Conservation (phyloP, 139 green algal species). For the Coelastrella sp. region DNA sequence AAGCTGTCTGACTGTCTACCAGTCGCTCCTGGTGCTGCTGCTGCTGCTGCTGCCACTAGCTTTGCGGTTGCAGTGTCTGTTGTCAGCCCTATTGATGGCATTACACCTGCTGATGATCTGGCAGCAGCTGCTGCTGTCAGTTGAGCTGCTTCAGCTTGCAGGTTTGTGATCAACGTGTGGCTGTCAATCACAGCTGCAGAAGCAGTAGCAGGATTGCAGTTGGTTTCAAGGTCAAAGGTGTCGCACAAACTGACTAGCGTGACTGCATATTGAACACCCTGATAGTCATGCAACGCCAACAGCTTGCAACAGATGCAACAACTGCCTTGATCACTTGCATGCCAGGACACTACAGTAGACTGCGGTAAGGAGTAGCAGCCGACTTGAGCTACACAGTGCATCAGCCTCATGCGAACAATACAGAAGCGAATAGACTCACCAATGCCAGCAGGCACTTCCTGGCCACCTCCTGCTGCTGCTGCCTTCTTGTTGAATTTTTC, state of each 20-base stretch:
- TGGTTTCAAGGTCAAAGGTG: background rate
- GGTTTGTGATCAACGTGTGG: background rate
- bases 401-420: too few relatives aligned
- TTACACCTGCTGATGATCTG: background rate
- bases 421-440: background rate
- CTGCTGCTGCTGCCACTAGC: background rate
- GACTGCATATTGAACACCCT: background rate
- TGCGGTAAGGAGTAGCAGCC: too few relatives aligned
- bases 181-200: slow-evolving; percentile 34
- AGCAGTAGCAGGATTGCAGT: background rate
- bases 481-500: background rate
- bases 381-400: too few relatives aligned
- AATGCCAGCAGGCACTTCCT: background rate
- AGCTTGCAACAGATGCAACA: too few relatives aligned
- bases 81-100: background rate
- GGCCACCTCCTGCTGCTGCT: background rate
- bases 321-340: too few relatives aligned
- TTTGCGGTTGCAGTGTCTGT: background rate
- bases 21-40: slow-evolving; percentile 20
- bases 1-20: background rate
- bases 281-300: too few relatives aligned
- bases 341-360: too few relatives aligned
- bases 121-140: slow-evolving; percentile 15
- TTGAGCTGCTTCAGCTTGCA: background rate
- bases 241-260: background rate